Evolutionary conservation across 768 basidiomycete species (phyloP), one percentile per base, ranked within the genome.

Genomic region (Obba rivulosa): DNA sequence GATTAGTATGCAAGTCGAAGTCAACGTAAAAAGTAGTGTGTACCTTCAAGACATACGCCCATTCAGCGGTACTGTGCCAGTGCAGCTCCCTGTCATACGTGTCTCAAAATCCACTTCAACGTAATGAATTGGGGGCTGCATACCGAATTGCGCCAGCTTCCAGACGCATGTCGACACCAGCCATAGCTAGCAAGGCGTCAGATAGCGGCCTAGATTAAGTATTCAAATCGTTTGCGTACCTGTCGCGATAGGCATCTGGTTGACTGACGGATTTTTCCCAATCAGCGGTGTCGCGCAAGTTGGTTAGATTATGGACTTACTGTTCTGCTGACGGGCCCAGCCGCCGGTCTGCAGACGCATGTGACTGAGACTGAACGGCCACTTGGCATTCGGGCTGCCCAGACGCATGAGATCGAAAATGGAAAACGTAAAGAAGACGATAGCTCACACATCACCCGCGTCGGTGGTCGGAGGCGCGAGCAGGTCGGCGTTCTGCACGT

Each of bases 401-500:
- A 20, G 16, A 1, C 17, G 17, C 18, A n/a, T 48, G 39, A 18
- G 16, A 42, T 31, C 20, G 35, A 4, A 20, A 11, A 8, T n/a
- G 8, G 1, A 24, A 14, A 34, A 9, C 25, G 16, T 53, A 41
- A 13, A 31, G 28, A 31, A 13, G 13, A 31, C 7, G 7, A 31
- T 7, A 5, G 13, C 71, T 40, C 52, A 69, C 72, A 86, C 64
- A n/a, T 48, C 50, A 9, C 84, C 83, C 22, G 69, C 57, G 55
- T 87, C 84, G 0, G 85, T 83, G 10, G 72, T 73, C 2, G 85
- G 85, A 43, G 81, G 79, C 3, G 78, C 78, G 1, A 85, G 52
- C 2, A 69, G 45, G 45, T 85, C 78, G 5, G 80, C 67, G 41
- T 83, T 81, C 60, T 85, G 68, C 22, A 70, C 43, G 46, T 80